Percentiles rank a stretch among this genome's conserved stretches.
phyloP scores from a whole-genome alignment of 768 basidiomycete species.

The Suillus cothurnatus region DNA sequence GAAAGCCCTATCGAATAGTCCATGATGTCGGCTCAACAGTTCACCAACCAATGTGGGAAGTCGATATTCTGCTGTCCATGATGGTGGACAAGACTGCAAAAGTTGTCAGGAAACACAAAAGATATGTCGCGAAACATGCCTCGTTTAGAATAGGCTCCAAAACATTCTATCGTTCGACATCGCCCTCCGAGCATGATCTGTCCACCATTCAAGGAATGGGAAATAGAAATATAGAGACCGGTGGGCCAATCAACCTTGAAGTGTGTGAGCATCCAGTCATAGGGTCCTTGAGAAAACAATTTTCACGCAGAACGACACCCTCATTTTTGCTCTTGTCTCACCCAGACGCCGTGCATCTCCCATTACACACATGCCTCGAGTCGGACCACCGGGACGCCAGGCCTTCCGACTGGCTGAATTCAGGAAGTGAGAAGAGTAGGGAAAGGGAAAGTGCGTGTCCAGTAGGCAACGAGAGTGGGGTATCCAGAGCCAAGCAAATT shows the following conservation, averaged over 20 bases:
- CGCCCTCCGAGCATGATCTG: conserved; percentile 52
- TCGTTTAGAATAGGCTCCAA: conserved; percentile 94
- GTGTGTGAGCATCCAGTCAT: conserved; percentile 30
- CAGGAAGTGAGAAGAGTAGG: conserved; percentile 74
- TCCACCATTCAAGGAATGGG: conserved; percentile 74
- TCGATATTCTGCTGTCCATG: conserved; percentile 70
- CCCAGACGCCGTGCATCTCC: conserved; percentile 93
- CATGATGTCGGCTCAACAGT: conserved; percentile 44
- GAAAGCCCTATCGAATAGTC: conserved; percentile 82
- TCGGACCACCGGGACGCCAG: conserved; percentile 79
- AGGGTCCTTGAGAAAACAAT: conserved; percentile 80
- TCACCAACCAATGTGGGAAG: conserved; percentile 67
- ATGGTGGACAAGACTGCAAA: conserved; percentile 72
- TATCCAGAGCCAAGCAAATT: conserved; percentile 93
- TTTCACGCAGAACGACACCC: conserved; percentile 78
- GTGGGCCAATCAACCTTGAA: conserved; percentile 81
- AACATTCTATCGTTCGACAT: conserved; percentile 57
- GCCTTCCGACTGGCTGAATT: conserved; percentile 62
- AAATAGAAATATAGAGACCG: conserved; percentile 85
- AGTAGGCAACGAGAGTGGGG: conserved; percentile 76
- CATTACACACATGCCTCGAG: conserved; percentile 74
- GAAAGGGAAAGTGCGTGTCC: conserved; percentile 86
- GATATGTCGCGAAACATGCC: conserved; percentile 39
- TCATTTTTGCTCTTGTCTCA: conserved; percentile 70
- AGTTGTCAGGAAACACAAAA: conserved; percentile 11